Base-by-base conservation (phyloP, 768 basidiomycete species). In the Panaeolus cyanescens region DNA sequence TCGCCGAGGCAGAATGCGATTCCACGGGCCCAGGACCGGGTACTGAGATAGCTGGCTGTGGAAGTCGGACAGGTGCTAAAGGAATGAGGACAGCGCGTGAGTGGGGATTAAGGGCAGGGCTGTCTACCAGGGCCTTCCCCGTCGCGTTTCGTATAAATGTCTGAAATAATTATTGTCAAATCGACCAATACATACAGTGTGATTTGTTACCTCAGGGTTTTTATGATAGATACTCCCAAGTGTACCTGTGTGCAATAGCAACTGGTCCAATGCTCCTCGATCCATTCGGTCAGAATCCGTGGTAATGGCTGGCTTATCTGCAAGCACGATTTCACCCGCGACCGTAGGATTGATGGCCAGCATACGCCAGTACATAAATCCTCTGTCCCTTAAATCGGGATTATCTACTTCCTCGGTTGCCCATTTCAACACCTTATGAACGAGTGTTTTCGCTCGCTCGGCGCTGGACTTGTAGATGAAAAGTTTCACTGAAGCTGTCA, bases 281-380 rank as follows among this genome's bases (percentile, higher is more conserved):
- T 99, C 96, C 94, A 99, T 97, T 58, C 94, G 81, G 70, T 99
- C 97, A 3, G 95, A 93, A 72, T 99, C 96, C 2, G 94, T 99
- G n/a, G 95, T 96, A 65, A 99, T 99, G 2, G 95, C 82, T 31
- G 97, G 97, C 69, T 97, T 97, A 67, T 95, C 93, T 15, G 93
- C 83, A 19, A 99, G 81, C 33, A 99, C 96, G 64, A 99, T 91
- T 65, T 94, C 91, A 36, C 89, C 85, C 6, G 97, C 96, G 0
- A 90, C 89, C 7, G 88, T 78, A 1, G 96, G 95, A 71, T 97
- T 95, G 68, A 95, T 90, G 8, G 96, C 96, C 45, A 99, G 84
- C 77, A 99, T 83, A 36, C 97, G 88, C 97, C 97, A 99, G 77
- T 99, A 99, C 92, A 99, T 99, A 79, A 96, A 99, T 3, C 97